These are phyloP conservation scores for Pseudogymnoascus sp. DNA, from an alignment of 2,329 filamentous ascomycete species.

Conservation along the genomic window DNA sequence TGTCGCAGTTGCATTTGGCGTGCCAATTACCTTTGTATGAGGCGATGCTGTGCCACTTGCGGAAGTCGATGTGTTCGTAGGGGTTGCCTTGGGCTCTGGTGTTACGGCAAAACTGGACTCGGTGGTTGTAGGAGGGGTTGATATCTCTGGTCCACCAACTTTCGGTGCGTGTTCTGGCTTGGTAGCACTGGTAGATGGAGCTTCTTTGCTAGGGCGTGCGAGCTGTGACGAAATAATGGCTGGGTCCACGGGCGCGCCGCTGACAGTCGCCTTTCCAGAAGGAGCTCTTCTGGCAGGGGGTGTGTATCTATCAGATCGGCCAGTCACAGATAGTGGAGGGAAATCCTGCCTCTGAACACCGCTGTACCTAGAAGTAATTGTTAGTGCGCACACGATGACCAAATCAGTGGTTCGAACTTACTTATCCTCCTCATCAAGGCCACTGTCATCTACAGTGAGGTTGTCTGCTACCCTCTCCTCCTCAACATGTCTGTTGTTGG, in stretches of 20 bases:
- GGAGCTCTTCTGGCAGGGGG: slow-evolving; percentile 82
- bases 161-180: slow-evolving; percentile 16
- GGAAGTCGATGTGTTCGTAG: slow-evolving; percentile 26
- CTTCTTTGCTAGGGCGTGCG: slow-evolving; percentile 36
- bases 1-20: slow-evolving; percentile 50
- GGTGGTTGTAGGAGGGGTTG: slow-evolving; percentile 25
- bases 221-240: slow-evolving; percentile 88
- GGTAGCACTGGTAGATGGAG: slow-evolving; percentile 22
- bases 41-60: slow-evolving; percentile 28
- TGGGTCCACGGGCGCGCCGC: slow-evolving; percentile 73
- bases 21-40: slow-evolving; percentile 26
- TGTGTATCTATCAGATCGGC: slow-evolving; percentile 67
- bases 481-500: slow-evolving; percentile 74
- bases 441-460: slow-evolving; percentile 56
- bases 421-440: slow-evolving; percentile 86
- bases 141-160: slow-evolving; percentile 19
- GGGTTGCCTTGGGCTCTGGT: slow-evolving; percentile 27
- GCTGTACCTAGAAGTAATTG: slow-evolving; percentile 59
- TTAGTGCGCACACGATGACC: slow-evolving; percentile 13
- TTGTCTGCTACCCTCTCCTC: slow-evolving; percentile 77
- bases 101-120: slow-evolving; percentile 20
- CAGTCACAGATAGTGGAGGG: slow-evolving; percentile 49
- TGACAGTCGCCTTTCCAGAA: slow-evolving; percentile 63
- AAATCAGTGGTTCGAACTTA: slow-evolving; percentile 36
- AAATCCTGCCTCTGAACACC: slow-evolving; percentile 76